Evolutionary conservation across 306 rosid species (phyloP), one percentile per base, ranked within the genome.

Genomic region (Vigna mungo): DNA sequence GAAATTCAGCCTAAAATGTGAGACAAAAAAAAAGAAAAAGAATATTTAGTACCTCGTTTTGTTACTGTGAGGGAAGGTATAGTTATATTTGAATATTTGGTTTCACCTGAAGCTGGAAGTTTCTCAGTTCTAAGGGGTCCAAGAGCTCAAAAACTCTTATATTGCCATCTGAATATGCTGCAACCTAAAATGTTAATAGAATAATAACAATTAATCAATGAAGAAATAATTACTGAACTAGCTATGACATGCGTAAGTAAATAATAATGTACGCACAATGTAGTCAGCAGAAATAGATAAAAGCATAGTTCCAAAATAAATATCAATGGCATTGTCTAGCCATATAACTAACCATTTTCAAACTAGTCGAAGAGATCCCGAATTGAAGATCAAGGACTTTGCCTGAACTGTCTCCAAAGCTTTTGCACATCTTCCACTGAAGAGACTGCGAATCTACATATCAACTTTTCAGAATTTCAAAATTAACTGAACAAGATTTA

Each of bases 71-170:
- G 34, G 58, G 51, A 21, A 70, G 74, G 77, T 71, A 72, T 49
- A 62, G 30, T 52, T 43, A 75, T 30, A 9, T 47, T 56, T 13
- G 36, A 66, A 39, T 41, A 64, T 16, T 36, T 59, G 34, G 21
- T 65, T 71, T 84, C 76, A 95, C 98, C 98, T 95, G 97, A 80
- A 92, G 96, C 79, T 95, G 97, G 97, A 97, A 95, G 64, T 78
- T 90, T 68, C 80, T 92, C 82, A 92, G 66, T 74, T 95, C 93
- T 88, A 95, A 88, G 48, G 91, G 95, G 85, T 92, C 89, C 68
- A 87, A 73, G 76, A 92, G 89, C 83, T 92, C 97, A 68, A 82
- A 88, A 66, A 92, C 86, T 80, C 85, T 89, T 81, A 90, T 84
- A 68, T 85, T 73, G 43, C 98, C 94, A 36, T 91, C 91, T 70